These are phyloP conservation scores for Neoascochyta sp. DNA, from an alignment of 2,329 filamentous ascomycete species.

Conservation along the genomic window DNA sequence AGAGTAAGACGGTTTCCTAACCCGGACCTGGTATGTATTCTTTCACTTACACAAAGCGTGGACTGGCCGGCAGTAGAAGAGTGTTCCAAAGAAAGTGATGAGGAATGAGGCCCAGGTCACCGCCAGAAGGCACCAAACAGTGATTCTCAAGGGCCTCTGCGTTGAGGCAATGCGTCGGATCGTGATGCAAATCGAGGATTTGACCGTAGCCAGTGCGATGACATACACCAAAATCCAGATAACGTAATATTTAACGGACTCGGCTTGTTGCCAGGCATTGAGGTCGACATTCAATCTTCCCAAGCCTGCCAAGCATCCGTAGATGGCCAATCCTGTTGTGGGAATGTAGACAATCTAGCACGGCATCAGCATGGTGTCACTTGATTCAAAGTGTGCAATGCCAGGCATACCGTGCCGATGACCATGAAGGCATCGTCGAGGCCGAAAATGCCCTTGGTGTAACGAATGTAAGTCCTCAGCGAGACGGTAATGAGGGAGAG, in stretches of 20 bases:
- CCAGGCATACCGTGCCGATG: conserved; percentile 13
- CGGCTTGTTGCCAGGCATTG: conserved; percentile 16
- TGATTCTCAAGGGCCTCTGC: conserved; percentile 12
- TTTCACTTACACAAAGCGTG: too few relatives aligned
- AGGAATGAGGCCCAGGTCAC: conserved; percentile 21
- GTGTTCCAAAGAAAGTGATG: conserved; percentile 19
- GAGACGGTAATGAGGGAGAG: conserved; percentile 15
- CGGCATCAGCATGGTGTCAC: conserved; percentile 1
- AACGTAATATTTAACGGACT: conserved; percentile 23
- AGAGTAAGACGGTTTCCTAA: too few relatives aligned
- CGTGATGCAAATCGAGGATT: conserved; percentile 24
- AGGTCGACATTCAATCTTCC: conserved; percentile 16
- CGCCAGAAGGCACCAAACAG: conserved; percentile 12
- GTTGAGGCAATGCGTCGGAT: conserved; percentile 22
- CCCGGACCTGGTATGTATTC: too few relatives aligned
- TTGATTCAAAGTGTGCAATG: too few relatives aligned
- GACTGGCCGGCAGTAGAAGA: conserved; percentile 18
- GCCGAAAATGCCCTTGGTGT: conserved; percentile 14
- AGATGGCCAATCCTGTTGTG: conserved; percentile 13
- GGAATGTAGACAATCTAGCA: conserved; percentile 11
- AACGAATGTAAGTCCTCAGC: conserved; percentile 15
- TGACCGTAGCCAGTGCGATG: conserved; percentile 18
- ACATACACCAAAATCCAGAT: conserved; percentile 26
- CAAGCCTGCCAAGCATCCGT: conserved; percentile 15
- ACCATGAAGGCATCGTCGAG: conserved; percentile 17